A percentile compares a stretch with the other conserved stretches of the same genome.
Evolutionary conservation across 2,329 filamentous ascomycete species (phyloP).

Genomic region (Cercospora zeae-maydis): DNA sequence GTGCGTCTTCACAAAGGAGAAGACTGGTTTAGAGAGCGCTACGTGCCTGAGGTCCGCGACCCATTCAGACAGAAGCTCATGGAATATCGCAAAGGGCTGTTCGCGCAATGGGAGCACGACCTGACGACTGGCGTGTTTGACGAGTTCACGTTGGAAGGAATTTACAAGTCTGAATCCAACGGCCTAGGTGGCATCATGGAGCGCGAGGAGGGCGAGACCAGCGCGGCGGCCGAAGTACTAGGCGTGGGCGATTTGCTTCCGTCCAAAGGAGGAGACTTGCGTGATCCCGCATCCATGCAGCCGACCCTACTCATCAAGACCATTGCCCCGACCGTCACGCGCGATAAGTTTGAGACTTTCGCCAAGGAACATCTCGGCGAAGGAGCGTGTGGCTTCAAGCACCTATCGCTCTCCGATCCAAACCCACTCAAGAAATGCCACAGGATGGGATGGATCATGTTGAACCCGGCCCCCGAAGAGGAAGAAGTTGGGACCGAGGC

Average conservation of each 20-base stretch:
- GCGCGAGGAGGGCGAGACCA: slow-evolving; percentile 93
- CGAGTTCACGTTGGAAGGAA: slow-evolving; percentile 88
- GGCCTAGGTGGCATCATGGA: slow-evolving; percentile 80
- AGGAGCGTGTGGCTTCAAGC: slow-evolving; percentile 87
- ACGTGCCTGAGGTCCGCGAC: slow-evolving; percentile 77
- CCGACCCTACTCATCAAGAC: slow-evolving; percentile 97
- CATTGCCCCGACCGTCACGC: slow-evolving; percentile 91
- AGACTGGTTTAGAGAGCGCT: slow-evolving; percentile 97
- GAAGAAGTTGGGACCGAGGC: slow-evolving; percentile 64
- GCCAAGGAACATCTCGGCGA: slow-evolving; percentile 93
- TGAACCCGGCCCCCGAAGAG: slow-evolving; percentile 73
- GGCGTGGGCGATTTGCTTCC: slow-evolving; percentile 89
- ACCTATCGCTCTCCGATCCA: slow-evolving; percentile 91
- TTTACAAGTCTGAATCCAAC: slow-evolving; percentile 89
- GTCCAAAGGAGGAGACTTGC: slow-evolving; percentile 75
- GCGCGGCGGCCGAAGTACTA: slow-evolving; percentile 84
- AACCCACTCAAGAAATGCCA: slow-evolving; percentile 97
- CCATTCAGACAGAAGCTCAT: slow-evolving; percentile 70
- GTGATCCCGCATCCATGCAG: slow-evolving; percentile 82
- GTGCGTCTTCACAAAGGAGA: slow-evolving; percentile 90
- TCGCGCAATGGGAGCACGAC: slow-evolving; percentile 85
- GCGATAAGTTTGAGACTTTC: slow-evolving; percentile 87
- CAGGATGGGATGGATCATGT: slow-evolving; percentile 96
- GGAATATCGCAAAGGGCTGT: slow-evolving; percentile 73
- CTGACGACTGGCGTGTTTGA: slow-evolving; percentile 83